Evolutionary conservation across 306 rosid genomes (phyloP).

Genomic region (Astragalus membranaceus): DNA sequence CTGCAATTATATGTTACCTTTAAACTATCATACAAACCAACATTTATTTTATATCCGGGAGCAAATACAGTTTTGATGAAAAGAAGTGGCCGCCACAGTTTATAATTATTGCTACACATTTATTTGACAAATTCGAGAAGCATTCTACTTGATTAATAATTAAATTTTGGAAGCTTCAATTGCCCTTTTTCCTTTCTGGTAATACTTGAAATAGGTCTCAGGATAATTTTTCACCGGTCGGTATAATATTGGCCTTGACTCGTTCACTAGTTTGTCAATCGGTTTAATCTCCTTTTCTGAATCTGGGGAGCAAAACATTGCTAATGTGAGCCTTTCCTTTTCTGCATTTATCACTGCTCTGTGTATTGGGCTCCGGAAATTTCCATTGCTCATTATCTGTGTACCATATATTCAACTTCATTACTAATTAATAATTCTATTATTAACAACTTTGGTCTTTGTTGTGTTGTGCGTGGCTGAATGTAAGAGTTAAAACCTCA

Average conservation of each 20-base stretch:
- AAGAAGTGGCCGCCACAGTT: neutral
- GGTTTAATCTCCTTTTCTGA: conserved; percentile 49
- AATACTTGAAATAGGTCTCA: conserved; percentile 39
- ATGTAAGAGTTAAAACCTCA: neutral
- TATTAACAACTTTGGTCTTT: too few species aligned
- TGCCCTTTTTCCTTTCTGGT: conserved; percentile 56
- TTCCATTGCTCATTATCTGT: conserved; percentile 59
- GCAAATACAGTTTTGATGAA: too few species aligned
- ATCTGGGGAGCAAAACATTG: conserved; percentile 48
- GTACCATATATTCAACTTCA: conserved; percentile 7
- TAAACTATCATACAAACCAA: neutral
- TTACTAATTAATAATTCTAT: neutral
- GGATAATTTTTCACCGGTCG: conserved; percentile 36
- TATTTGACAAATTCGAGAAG: neutral
- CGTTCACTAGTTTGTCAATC: conserved; percentile 30
- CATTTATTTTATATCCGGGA: neutral
- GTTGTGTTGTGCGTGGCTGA: too few species aligned
- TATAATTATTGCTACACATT: neutral
- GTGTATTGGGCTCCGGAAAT: conserved; percentile 60
- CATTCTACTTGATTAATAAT: neutral
- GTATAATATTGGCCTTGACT: conserved; percentile 47
- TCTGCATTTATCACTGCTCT: conserved; percentile 45
- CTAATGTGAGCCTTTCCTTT: conserved; percentile 52
- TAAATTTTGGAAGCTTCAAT: conserved; percentile 49
- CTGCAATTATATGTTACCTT: neutral